Evolutionary conservation across 345 rosid species (phyloP).

Genomic region (Corymbia maculata): DNA sequence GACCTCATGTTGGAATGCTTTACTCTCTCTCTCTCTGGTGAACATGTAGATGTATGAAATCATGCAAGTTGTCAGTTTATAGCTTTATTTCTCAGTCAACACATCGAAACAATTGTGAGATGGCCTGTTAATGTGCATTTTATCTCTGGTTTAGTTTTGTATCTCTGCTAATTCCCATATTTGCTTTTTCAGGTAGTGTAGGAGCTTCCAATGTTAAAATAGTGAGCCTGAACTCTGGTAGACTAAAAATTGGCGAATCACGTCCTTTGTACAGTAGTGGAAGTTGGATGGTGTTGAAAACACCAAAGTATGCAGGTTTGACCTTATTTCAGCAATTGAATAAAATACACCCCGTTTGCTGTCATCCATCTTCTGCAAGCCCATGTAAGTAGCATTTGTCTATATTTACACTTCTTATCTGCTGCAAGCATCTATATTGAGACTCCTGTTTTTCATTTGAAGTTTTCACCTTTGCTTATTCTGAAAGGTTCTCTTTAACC

Average conservation of each 20-base stretch:
- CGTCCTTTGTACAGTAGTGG: neutral
- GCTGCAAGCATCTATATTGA: neutral
- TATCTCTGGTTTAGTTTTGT: neutral
- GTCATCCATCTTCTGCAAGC: slow-evolving; percentile 11
- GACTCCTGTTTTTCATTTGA: neutral
- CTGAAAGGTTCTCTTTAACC: neutral
- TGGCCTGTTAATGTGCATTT: neutral
- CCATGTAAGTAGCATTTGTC: slow-evolving; percentile 17
- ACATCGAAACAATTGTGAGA: neutral
- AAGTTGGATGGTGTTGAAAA: slow-evolving; percentile 10
- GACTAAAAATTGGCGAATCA: slow-evolving; percentile 9
- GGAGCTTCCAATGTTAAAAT: slow-evolving; percentile 22
- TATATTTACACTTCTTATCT: neutral
- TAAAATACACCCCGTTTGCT: slow-evolving; percentile 7
- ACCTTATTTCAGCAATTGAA: neutral
- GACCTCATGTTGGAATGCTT: neutral
- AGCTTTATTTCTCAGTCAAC: neutral
- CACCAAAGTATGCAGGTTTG: slow-evolving; percentile 18
- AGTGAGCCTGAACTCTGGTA: neutral
- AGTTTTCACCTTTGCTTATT: neutral
- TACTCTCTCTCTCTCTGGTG: neutral
- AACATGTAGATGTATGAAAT: neutral
- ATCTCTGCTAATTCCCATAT: neutral
- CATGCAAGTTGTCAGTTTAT: neutral
- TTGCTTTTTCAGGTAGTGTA: slow-evolving; percentile 24